These are phyloP conservation scores for Echium plantagineum DNA, from an alignment of 257 asterid genomes.

Conservation along the genomic window DNA sequence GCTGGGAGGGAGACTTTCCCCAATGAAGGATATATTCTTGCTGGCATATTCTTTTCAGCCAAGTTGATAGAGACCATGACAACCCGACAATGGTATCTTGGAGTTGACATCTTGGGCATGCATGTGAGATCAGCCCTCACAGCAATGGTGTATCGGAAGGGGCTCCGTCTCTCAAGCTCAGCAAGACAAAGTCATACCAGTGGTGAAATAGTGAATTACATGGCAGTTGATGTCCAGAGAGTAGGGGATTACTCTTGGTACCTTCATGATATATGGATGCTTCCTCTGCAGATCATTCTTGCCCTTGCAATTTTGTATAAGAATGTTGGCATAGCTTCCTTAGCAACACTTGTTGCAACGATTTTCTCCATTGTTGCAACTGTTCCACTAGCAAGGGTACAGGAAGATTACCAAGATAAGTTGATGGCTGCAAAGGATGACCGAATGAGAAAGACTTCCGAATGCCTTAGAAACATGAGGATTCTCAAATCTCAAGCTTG, in stretches of 20 bases:
- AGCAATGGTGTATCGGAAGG: constrained; percentile 81
- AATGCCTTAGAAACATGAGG: constrained; percentile 68
- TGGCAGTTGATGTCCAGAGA: constrained; percentile 80
- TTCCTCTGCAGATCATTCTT: constrained; percentile 56
- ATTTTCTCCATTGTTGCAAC: constrained; percentile 55
- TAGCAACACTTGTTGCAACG: constrained; percentile 59
- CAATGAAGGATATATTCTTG: constrained; percentile 72
- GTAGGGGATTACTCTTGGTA: constrained; percentile 78
- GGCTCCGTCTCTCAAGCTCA: constrained; percentile 56
- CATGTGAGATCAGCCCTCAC: constrained; percentile 89
- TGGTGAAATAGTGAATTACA: constrained; percentile 62
- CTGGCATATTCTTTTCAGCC: constrained; percentile 63
- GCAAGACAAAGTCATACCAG: constrained; percentile 60
- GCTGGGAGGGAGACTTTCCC: constrained; percentile 51
- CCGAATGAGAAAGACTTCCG: constrained; percentile 69
- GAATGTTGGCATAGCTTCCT: constrained; percentile 62
- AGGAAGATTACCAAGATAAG: constrained; percentile 58
- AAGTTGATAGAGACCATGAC: constrained; percentile 69
- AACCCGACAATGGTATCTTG: constrained; percentile 88
- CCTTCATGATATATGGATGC: constrained; percentile 71
- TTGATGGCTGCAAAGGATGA: constrained; percentile 74
- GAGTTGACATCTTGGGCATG: constrained; percentile 88
- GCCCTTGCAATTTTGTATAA: constrained; percentile 65
- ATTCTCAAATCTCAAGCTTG: constrained; percentile 69
- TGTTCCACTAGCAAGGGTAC: constrained; percentile 53